These are phyloP conservation scores for Rhytidiadelphus loreus DNA, from an alignment of 225 moss, liverwort and hornwort species.

Conservation along the genomic window DNA sequence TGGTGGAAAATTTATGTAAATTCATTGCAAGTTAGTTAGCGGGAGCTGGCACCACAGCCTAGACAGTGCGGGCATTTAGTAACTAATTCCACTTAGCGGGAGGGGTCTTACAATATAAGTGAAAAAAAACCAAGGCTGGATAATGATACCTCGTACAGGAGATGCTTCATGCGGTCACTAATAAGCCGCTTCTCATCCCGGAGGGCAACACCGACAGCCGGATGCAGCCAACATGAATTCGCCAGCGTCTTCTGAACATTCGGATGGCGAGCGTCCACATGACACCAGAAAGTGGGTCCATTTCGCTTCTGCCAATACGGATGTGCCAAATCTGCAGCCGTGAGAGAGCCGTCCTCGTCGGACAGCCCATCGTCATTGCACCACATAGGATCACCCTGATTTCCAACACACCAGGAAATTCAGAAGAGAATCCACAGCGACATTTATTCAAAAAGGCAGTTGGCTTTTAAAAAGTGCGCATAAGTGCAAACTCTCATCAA, in stretches of 20 bases:
- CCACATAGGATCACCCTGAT: slow-evolving; percentile 25
- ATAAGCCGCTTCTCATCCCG: slow-evolving; percentile 88
- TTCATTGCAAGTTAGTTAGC: not conserved
- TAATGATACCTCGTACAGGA: slow-evolving; percentile 68
- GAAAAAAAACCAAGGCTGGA: not conserved
- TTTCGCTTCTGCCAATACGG: slow-evolving; percentile 74
- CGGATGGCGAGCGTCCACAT: slow-evolving; percentile 65
- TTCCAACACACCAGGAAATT: not conserved
- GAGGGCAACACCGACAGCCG: slow-evolving; percentile 75
- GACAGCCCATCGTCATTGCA: slow-evolving; percentile 10
- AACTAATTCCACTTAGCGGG: not conserved
- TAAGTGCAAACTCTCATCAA: not conserved
- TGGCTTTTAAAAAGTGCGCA: not conserved
- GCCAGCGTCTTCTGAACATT: slow-evolving; percentile 35
- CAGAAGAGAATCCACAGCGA: not conserved
- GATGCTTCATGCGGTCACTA: slow-evolving; percentile 94
- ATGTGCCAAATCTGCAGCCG: slow-evolving; percentile 68
- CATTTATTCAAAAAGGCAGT: not conserved
- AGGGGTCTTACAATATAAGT: not conserved
- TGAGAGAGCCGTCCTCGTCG: slow-evolving; percentile 44
- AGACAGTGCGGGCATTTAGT: not conserved
- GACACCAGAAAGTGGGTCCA: slow-evolving; percentile 96
- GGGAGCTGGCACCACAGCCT: not conserved
- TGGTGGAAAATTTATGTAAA: not conserved
- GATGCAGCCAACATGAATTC: slow-evolving; percentile 69